Evolutionary conservation across 2,329 filamentous ascomycete species (phyloP).

Genomic region (Phaeophleospora eucalypticola): DNA sequence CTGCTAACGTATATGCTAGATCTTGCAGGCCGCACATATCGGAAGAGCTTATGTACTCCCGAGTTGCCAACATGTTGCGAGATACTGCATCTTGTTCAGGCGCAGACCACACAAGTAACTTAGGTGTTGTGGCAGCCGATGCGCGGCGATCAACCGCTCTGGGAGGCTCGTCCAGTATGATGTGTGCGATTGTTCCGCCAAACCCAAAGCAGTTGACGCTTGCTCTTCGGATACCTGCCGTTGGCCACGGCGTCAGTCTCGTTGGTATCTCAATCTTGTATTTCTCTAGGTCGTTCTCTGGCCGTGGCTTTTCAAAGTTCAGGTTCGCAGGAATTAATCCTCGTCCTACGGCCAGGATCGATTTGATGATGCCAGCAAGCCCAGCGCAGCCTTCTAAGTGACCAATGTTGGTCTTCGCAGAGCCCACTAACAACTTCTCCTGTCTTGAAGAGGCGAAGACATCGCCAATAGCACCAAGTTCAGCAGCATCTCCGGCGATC

Average conservation of each 20-base stretch:
- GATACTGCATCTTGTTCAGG: too few species aligned
- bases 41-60: too few species aligned
- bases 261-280: constrained; percentile 19
- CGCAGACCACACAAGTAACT: too few species aligned
- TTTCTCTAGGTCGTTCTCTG: constrained; percentile 26
- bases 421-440: neutral
- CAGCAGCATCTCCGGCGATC: constrained; percentile 16
- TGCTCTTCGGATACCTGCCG: constrained; percentile 13
- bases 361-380: constrained; percentile 11
- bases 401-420: constrained; percentile 16
- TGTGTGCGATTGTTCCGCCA: constrained; percentile 30
- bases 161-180: constrained; percentile 23
- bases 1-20: too few species aligned
- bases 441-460: neutral
- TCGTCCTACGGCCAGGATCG: constrained; percentile 22
- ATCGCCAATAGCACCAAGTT: constrained; percentile 15
- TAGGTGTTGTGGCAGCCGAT: too few species aligned
- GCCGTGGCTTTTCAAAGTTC: constrained; percentile 21
- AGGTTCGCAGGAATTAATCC: constrained; percentile 24
- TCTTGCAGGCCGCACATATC: too few species aligned
- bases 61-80: too few species aligned
- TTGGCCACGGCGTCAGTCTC: constrained; percentile 28
- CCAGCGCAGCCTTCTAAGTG: constrained; percentile 14
- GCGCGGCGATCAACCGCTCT: too few species aligned
- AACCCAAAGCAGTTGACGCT: constrained; percentile 25